Conservation (phyloP, 192 early-diverging fungal species). For the Podila verticillata region DNA sequence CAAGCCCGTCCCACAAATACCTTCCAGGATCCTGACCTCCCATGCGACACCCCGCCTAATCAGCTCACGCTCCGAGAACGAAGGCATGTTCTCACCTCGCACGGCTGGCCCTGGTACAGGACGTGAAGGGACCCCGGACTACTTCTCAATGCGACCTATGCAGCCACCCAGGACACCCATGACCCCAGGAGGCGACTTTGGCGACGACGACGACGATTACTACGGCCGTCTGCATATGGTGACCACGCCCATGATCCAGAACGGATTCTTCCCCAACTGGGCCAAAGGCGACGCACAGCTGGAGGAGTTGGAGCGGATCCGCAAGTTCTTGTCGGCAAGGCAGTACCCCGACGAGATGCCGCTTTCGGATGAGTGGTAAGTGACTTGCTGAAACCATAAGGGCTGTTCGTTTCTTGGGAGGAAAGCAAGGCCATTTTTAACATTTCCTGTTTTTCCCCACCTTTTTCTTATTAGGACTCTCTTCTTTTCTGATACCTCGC, state of each 20-base stretch:
- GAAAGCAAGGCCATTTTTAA: background rate
- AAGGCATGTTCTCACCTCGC: slow-evolving; percentile 32
- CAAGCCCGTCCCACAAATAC: slow-evolving; percentile 36
- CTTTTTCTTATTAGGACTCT: slow-evolving; percentile 29
- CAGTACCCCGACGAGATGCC: slow-evolving; percentile 52
- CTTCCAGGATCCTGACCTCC: slow-evolving; percentile 32
- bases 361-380: slow-evolving; percentile 49
- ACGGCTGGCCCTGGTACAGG: slow-evolving; percentile 8
- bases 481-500: slow-evolving; percentile 59
- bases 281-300: slow-evolving; percentile 50
- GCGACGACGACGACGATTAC: slow-evolving; percentile 47
- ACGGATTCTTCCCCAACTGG: slow-evolving; percentile 53
- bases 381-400: background rate
- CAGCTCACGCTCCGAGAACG: slow-evolving; percentile 36
- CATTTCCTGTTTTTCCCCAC: background rate
- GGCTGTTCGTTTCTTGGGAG: too few species aligned
- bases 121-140: slow-evolving; percentile 12
- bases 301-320: slow-evolving; percentile 43
- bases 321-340: slow-evolving; percentile 31
- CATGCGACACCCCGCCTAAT: slow-evolving; percentile 16
- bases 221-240: slow-evolving; percentile 49
- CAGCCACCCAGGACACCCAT: slow-evolving; percentile 46
- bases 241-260: slow-evolving; percentile 51
- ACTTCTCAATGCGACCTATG: slow-evolving; percentile 45
- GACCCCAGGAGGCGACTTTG: slow-evolving; percentile 37